Percentiles rank a stretch among this genome's conserved stretches.
phyloP scores from a whole-genome alignment of 305 asterid species.

The Rubia peregrina region DNA sequence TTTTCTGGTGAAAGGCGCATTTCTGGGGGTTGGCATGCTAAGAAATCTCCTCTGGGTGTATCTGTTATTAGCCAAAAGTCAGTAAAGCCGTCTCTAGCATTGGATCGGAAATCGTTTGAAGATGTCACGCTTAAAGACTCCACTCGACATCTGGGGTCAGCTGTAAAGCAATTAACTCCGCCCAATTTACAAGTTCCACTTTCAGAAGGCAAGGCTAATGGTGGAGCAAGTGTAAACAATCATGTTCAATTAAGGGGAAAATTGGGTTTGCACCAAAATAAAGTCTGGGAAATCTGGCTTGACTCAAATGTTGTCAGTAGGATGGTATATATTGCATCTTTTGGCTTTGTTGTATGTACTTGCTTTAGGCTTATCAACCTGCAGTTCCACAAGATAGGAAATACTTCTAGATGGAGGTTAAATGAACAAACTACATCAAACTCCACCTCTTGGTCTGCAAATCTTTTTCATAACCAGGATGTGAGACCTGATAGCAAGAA shows the following conservation, averaged over 20 bases:
- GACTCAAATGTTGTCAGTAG: conserved; percentile 38
- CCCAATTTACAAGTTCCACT: conserved; percentile 59
- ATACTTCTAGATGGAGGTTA: conserved; percentile 40
- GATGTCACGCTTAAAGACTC: conserved; percentile 34
- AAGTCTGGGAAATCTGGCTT: conserved; percentile 54
- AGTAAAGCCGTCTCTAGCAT: conserved; percentile 39
- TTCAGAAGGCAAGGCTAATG: conserved; percentile 35
- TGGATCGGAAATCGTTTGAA: conserved; percentile 48
- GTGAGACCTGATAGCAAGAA: conserved; percentile 22
- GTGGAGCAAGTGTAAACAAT: conserved; percentile 34
- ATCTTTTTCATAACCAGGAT: conserved; percentile 37
- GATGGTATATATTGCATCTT: conserved; percentile 47
- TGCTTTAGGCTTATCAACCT: conserved; percentile 44
- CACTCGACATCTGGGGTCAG: conserved; percentile 63
- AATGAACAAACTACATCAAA: conserved; percentile 32
- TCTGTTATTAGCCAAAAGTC: conserved; percentile 55
- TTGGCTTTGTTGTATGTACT: conserved; percentile 58
- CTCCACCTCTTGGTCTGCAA: conserved; percentile 29
- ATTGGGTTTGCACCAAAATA: conserved; percentile 57
- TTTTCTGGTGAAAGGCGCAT: conserved; percentile 63
- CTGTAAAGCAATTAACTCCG: conserved; percentile 82
- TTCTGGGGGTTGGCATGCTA: conserved; percentile 44
- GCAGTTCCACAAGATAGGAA: conserved; percentile 46
- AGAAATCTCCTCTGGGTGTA: conserved; percentile 45
- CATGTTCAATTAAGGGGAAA: conserved; percentile 42